phyloP scores from a whole-genome alignment of 306 rosid genomes.

The Cucurbita argyrosperma region DNA sequence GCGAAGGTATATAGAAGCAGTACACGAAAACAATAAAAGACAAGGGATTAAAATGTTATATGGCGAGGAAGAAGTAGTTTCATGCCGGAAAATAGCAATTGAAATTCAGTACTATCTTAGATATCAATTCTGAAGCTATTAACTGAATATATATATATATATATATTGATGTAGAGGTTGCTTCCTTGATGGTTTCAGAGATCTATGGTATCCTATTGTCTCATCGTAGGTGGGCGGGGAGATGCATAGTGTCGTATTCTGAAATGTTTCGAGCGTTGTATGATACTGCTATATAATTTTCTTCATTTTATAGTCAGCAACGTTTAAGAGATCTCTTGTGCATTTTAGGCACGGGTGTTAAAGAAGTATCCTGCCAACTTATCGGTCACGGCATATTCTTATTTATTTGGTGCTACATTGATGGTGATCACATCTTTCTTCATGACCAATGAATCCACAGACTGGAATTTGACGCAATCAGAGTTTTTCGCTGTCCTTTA shows the following conservation, averaged over 20 bases:
- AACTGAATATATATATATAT: background rate
- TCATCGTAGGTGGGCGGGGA: background rate
- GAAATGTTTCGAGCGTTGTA: background rate
- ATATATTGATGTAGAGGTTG: background rate
- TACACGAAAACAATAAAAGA: background rate
- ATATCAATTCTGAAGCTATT: background rate
- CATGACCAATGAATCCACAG: conserved; percentile 37
- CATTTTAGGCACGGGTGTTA: conserved; percentile 72
- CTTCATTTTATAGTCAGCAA: background rate
- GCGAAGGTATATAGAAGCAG: background rate
- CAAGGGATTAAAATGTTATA: background rate
- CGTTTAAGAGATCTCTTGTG: conserved; percentile 1
- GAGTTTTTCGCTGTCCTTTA: conserved; percentile 72
- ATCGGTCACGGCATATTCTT: conserved; percentile 75
- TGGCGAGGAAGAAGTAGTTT: background rate
- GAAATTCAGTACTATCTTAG: background rate
- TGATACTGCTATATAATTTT: background rate
- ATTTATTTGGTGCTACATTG: conserved; percentile 51
- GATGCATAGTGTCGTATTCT: background rate
- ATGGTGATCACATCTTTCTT: conserved; percentile 58
- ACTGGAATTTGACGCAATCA: conserved; percentile 61
- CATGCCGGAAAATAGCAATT: background rate
- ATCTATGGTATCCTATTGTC: background rate
- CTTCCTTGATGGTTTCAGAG: background rate
- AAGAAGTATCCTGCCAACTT: conserved; percentile 65